phyloP scores from a whole-genome alignment of 306 rosid species.

The Vigna trinervia region DNA sequence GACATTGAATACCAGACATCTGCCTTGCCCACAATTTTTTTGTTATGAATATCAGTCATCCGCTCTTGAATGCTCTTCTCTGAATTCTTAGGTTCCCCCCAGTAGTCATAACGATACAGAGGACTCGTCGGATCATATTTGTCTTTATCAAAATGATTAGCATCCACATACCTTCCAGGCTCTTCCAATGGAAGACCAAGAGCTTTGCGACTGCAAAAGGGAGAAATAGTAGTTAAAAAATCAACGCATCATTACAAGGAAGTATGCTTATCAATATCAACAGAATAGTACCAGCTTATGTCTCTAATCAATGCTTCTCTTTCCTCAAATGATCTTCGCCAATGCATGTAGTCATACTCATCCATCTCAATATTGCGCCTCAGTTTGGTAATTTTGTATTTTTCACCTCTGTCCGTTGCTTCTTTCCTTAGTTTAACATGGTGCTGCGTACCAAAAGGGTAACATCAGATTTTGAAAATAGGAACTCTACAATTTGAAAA shows the following conservation, averaged over 20 bases:
- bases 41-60: constrained; percentile 79
- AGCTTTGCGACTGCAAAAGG: constrained; percentile 68
- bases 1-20: constrained; percentile 76
- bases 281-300: constrained; percentile 73
- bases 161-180: constrained; percentile 86
- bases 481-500: constrained; percentile 19
- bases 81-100: constrained; percentile 98
- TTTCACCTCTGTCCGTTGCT: constrained; percentile 82
- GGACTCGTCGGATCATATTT: constrained; percentile 77
- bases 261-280: constrained; percentile 2
- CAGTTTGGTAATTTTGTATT: constrained; percentile 67
- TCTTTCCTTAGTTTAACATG: constrained; percentile 62
- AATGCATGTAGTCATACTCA: constrained; percentile 86
- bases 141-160: constrained; percentile 78
- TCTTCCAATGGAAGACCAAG: constrained; percentile 93
- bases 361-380: constrained; percentile 94
- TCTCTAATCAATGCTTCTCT: constrained; percentile 94
- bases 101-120: constrained; percentile 88
- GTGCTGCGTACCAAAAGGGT: constrained; percentile 50
- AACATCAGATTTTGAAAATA: constrained; percentile 29
- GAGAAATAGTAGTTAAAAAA: not conserved
- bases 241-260: constrained; percentile 16
- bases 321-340: constrained; percentile 94
- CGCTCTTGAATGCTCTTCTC: constrained; percentile 87
- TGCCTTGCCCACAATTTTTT: constrained; percentile 83